phyloP scores from a whole-genome alignment of 345 rosid genomes.

The Eucalyptus camaldulensis region DNA sequence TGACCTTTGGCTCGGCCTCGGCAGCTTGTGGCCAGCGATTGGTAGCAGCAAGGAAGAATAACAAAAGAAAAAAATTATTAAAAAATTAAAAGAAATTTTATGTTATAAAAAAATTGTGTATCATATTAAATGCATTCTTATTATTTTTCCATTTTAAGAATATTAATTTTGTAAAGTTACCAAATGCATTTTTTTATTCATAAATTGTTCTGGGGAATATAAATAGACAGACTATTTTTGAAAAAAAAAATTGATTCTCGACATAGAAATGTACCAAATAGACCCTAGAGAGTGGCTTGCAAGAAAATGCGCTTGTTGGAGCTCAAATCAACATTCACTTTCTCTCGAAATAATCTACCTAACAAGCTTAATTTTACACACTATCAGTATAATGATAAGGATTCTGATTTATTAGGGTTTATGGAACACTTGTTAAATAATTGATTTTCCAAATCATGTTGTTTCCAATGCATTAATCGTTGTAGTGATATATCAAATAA shows the following conservation, averaged over 20 bases:
- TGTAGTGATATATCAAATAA: not conserved
- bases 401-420: not conserved
- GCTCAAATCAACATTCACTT: not conserved
- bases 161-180: fast-evolving
- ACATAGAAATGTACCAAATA: fast-evolving
- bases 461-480: not conserved
- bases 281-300: fast-evolving
- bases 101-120: too few species aligned
- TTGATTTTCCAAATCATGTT: fast-evolving
- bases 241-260: fast-evolving
- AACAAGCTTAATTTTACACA: not conserved
- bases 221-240: too few species aligned
- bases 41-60: fast-evolving
- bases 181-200: fast-evolving
- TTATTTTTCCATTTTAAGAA: too few species aligned
- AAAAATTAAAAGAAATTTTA: too few species aligned
- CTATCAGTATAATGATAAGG: not conserved
- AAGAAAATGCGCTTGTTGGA: fast-evolving
- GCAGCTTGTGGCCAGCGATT: fast-evolving
- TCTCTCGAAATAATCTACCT: not conserved
- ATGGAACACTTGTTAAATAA: not conserved
- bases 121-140: too few species aligned
- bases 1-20: fast-evolving
- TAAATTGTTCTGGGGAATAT: fast-evolving
- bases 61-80: too few species aligned